A percentile compares a stretch with the other conserved stretches of the same genome.
These are phyloP conservation scores for Aspergillus pseudoviridinutans DNA, from an alignment of 2,329 filamentous ascomycete species.

Conservation along the genomic window DNA sequence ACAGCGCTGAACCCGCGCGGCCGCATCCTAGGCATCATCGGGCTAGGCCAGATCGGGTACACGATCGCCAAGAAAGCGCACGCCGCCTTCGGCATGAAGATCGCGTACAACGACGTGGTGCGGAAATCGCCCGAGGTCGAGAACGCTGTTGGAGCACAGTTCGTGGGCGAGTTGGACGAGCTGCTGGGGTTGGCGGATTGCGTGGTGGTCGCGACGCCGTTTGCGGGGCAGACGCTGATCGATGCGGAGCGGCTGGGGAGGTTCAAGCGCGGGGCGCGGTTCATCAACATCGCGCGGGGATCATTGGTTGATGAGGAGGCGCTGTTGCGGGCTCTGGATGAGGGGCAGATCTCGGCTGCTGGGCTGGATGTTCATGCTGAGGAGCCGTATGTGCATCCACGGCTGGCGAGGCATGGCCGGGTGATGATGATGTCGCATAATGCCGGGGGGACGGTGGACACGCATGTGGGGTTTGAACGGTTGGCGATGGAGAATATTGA, in stretches of 20 bases:
- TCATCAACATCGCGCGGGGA: constrained; percentile 53
- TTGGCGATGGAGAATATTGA: constrained; percentile 46
- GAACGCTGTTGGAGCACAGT: constrained; percentile 37
- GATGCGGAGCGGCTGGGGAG: constrained; percentile 39
- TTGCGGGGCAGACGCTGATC: constrained; percentile 39
- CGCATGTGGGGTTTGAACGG: constrained; percentile 48
- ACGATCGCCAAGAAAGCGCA: constrained; percentile 57
- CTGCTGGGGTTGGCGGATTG: constrained; percentile 44
- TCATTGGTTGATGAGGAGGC: constrained; percentile 49
- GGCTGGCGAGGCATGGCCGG: constrained; percentile 38
- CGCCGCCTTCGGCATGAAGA: constrained; percentile 61
- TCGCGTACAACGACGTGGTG: constrained; percentile 54
- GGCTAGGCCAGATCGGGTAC: constrained; percentile 64
- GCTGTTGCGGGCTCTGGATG: constrained; percentile 45
- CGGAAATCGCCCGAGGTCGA: constrained; percentile 38
- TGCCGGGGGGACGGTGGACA: constrained; percentile 47
- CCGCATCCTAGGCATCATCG: constrained; percentile 62
- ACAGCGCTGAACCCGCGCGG: constrained; percentile 61
- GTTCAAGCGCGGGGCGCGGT: constrained; percentile 47
- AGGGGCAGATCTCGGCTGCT: constrained; percentile 44
- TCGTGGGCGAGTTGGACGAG: constrained; percentile 40
- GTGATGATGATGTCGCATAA: constrained; percentile 48
- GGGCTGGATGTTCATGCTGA: constrained; percentile 54
- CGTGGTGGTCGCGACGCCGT: constrained; percentile 46
- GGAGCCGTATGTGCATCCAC: constrained; percentile 49